Evolutionary conservation across 495 filamentous ascomycete species (phyloP), one percentile per base, ranked within the genome.

Genomic region (Aspergillus mulundensis): DNA sequence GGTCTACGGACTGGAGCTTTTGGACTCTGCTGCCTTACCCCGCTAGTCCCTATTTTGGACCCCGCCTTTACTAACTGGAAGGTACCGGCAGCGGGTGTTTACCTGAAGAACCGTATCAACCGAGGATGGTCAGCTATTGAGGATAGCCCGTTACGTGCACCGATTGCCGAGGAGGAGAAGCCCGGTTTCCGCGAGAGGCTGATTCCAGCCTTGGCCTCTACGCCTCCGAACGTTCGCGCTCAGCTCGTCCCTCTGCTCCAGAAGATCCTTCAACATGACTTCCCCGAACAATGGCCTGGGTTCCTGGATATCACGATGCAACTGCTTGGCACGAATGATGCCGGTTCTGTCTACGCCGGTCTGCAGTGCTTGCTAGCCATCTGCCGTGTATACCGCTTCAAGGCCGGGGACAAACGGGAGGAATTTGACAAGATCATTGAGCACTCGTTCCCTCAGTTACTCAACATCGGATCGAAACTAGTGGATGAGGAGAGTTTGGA

Each of bases 361-460:
- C 74, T 97, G 55, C 92, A 97, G 73, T 98, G 94, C 66, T 79
- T 98, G 61, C 77, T 97, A 59, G 90, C 92, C 34, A 87, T 97
- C 62, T 97, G 91, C 77, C 86, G 90, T 38, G 88, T 93, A 41
- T 98, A 95, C 69, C 78, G 94, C 60, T 98, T 95, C 78, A 97
- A 96, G 78, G 82, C 85, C 25, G 84, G 83, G 46, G 89, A 91
- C 39, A 90, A 85, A 66, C 72, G 91, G 61, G 81, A 79, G 15
- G 90, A 97, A 58, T 94, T 98, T 61, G 91, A 97, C 67, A 94
- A 89, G 71, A 96, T 98, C 58, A 86, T 96, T 54, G 89, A 89
- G 71, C 82, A 86, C 40, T 88, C 88, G 28, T 98, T 98, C 73
- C 93, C 95, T n/a, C 85, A 90, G 55, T 77, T 97, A 56, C 79